A percentile compares a stretch with the other conserved stretches of the same genome.
Conservation (phyloP, 2,329 filamentous ascomycete genomes). For the Uncinocarpus reesii region DNA sequence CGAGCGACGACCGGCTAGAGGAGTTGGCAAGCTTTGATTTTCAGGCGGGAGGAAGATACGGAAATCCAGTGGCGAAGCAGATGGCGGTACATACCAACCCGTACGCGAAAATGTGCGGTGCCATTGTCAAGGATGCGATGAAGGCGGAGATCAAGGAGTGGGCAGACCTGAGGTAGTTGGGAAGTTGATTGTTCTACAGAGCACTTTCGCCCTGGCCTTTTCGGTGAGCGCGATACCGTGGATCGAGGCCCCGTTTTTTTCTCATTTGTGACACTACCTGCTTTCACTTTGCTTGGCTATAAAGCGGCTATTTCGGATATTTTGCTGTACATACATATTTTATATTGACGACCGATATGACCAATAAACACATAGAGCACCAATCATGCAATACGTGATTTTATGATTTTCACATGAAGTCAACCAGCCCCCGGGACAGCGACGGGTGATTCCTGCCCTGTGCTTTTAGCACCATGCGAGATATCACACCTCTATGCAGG, state of each 20-base stretch:
- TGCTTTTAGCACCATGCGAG: not conserved
- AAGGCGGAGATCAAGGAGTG: slow-evolving; percentile 41
- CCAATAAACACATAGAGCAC: not conserved
- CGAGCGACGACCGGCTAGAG: slow-evolving; percentile 38
- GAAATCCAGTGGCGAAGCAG: slow-evolving; percentile 47
- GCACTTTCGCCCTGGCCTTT: no score
- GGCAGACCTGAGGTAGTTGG: slow-evolving; percentile 2
- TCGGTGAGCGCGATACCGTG: no score
- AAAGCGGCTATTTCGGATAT: not conserved
- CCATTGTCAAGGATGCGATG: slow-evolving; percentile 51
- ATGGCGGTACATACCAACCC: slow-evolving; percentile 52
- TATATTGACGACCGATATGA: not conserved
- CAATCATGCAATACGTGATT: not conserved
- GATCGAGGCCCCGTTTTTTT: not conserved
- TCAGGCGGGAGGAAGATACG: slow-evolving; percentile 44
- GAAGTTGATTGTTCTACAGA: no score
- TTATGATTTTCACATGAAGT: not conserved
- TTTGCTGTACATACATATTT: not conserved
- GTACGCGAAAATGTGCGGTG: slow-evolving; percentile 53
- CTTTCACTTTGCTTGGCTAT: not conserved
- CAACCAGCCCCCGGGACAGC: not conserved
- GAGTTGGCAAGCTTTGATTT: slow-evolving; percentile 49
- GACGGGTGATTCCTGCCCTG: not conserved
- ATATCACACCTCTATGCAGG: no score
- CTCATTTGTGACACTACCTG: not conserved